Conservation (phyloP, 2,329 filamentous ascomycete genomes). For the Monilinia vaccinii-corymbosi region DNA sequence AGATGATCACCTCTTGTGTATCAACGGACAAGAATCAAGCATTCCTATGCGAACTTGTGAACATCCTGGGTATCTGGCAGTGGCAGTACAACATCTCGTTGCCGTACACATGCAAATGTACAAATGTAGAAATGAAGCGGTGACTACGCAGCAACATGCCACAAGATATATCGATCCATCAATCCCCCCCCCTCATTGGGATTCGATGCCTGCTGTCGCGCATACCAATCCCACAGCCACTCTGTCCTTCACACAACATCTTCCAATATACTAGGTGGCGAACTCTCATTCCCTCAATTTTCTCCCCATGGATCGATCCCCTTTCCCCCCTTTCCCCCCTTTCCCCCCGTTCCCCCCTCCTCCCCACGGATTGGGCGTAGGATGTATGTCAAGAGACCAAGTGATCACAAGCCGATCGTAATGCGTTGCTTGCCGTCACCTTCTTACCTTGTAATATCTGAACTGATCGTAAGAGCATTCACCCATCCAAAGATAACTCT, state of each 20-base stretch:
- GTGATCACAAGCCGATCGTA: background rate
- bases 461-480: background rate
- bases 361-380: background rate
- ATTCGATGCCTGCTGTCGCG: background rate
- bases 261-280: background rate
- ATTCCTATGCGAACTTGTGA: no score
- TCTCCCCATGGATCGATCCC: background rate
- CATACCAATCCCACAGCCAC: background rate
- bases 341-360: background rate
- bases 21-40: no score
- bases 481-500: background rate
- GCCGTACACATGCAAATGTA: background rate
- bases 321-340: background rate
- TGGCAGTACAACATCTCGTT: background rate
- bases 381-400: background rate
- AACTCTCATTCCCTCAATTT: background rate
- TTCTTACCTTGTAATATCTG: background rate
- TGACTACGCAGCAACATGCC: background rate
- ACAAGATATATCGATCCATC: background rate
- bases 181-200: background rate
- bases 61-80: background rate
- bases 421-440: background rate
- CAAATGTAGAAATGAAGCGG: no score
- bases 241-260: background rate
- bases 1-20: no score